phyloP scores from a whole-genome alignment of 352 stramenopile genomes.

The Elongisporangium anandrum region DNA sequence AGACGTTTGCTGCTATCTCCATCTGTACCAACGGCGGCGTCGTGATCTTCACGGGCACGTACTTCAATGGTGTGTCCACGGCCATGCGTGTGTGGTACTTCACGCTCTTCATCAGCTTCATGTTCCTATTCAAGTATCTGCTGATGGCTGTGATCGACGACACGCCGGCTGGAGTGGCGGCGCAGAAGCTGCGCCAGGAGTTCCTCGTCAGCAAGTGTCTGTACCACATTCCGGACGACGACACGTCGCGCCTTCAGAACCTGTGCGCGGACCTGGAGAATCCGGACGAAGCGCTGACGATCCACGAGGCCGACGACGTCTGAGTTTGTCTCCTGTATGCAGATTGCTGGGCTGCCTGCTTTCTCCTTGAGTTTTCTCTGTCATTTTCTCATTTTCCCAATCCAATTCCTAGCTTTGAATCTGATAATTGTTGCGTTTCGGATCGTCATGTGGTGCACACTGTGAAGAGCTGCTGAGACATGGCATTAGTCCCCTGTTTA shows the following conservation, averaged over 20 bases:
- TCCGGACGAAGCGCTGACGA: slow-evolving; percentile 40
- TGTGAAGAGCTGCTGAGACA: background rate
- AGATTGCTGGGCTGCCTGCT: background rate
- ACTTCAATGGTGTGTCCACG: slow-evolving; percentile 55
- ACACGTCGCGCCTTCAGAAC: slow-evolving; percentile 29
- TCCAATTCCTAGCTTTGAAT: background rate
- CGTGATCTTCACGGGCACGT: slow-evolving; percentile 90
- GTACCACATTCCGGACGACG: slow-evolving; percentile 79
- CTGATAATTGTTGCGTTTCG: background rate
- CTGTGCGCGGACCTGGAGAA: slow-evolving; percentile 24
- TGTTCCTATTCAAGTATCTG: slow-evolving; percentile 85
- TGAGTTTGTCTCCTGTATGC: slow-evolving; percentile 7
- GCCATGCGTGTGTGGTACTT: slow-evolving; percentile 74
- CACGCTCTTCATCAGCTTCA: slow-evolving; percentile 65
- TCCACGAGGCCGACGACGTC: slow-evolving; percentile 55
- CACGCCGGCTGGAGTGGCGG: slow-evolving; percentile 59
- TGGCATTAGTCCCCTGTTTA: background rate
- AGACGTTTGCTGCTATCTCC: slow-evolving; percentile 86
- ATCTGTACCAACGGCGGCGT: slow-evolving; percentile 92
- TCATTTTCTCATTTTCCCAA: background rate
- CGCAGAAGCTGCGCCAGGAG: slow-evolving; percentile 71
- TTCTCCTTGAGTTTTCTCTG: background rate
- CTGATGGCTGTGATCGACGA: slow-evolving; percentile 75
- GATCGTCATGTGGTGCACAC: background rate
- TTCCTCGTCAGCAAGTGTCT: slow-evolving; percentile 88